Evolutionary conservation across 345 rosid species (phyloP).

Genomic region (Moringa oleifera): DNA sequence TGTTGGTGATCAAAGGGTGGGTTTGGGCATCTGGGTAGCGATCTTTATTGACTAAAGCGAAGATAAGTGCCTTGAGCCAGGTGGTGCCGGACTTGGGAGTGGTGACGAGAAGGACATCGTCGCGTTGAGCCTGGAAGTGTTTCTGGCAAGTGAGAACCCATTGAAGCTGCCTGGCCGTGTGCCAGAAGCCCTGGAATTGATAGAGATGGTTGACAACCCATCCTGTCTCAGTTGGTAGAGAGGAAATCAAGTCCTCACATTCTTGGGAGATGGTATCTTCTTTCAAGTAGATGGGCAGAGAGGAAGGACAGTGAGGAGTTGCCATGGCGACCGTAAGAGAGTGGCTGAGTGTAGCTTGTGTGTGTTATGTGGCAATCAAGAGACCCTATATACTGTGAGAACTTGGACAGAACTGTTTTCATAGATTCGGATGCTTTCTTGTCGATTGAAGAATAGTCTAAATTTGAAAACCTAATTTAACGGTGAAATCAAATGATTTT

Average conservation of each 20-base stretch:
- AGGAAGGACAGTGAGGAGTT: too few species aligned
- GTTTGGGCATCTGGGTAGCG: constrained; percentile 9
- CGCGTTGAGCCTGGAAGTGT: constrained; percentile 35
- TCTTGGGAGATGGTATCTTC: constrained; percentile 30
- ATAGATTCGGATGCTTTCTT: too few species aligned
- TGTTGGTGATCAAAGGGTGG: constrained; percentile 47
- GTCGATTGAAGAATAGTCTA: too few species aligned
- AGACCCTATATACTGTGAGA: too few species aligned
- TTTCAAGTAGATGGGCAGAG: constrained; percentile 33
- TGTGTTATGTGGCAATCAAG: too few species aligned
- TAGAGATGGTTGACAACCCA: constrained; percentile 30
- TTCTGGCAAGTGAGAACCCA: constrained; percentile 36
- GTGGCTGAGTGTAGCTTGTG: too few species aligned
- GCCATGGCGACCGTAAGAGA: too few species aligned
- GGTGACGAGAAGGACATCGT: constrained; percentile 45
- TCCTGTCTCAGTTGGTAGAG: constrained; percentile 35
- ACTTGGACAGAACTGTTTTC: too few species aligned
- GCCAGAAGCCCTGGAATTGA: constrained; percentile 55
- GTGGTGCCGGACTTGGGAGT: constrained; percentile 64
- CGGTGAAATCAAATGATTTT: too few species aligned
- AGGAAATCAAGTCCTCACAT: constrained; percentile 27
- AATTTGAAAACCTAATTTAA: too few species aligned
- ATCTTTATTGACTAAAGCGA: constrained; percentile 34
- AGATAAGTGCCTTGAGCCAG: constrained; percentile 52
- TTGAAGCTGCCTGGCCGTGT: constrained; percentile 25